These are phyloP conservation scores for Paxillus rubicundulus DNA, from an alignment of 768 basidiomycete genomes.

Conservation along the genomic window DNA sequence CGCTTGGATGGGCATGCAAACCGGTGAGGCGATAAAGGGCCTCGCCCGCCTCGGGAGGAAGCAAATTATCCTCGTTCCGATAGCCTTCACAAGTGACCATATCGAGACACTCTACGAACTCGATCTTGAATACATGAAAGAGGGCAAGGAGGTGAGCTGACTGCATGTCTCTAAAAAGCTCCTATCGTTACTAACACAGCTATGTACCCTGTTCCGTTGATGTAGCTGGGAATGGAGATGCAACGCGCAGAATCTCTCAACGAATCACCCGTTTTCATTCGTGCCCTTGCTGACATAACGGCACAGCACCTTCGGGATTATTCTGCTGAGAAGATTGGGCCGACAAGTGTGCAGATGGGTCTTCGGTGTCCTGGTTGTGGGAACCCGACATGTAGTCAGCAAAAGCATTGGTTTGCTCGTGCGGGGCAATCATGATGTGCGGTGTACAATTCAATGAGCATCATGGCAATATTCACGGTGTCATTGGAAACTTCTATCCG, in stretches of 20 bases:
- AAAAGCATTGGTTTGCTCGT: conserved; percentile 86
- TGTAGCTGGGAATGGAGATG: conserved; percentile 88
- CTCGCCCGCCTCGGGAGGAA: conserved; percentile 74
- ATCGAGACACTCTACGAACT: conserved; percentile 98
- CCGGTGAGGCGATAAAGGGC: conserved; percentile 86
- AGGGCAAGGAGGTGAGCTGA: conserved; percentile 79
- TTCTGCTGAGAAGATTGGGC: conserved; percentile 50
- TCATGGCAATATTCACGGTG: not conserved
- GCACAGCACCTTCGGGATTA: conserved; percentile 72
- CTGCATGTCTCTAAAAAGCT: not conserved
- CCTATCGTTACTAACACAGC: not conserved
- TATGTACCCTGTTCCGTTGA: conserved; percentile 5
- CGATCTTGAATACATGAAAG: conserved; percentile 89
- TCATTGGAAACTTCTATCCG: not conserved
- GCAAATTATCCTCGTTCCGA: conserved; percentile 81
- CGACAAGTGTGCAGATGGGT: conserved; percentile 73
- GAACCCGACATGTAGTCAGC: conserved; percentile 80
- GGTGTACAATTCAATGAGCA: conserved; percentile 4
- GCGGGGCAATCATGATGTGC: conserved; percentile 53
- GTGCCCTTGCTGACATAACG: conserved; percentile 90
- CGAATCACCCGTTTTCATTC: conserved; percentile 93
- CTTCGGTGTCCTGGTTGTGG: conserved; percentile 94
- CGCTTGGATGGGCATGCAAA: conserved; percentile 99
- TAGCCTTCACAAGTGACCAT: conserved; percentile 98
- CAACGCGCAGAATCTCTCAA: conserved; percentile 90